Base-by-base conservation (phyloP, 2,329 filamentous ascomycete genomes). In the Sporothrix mexicana region DNA sequence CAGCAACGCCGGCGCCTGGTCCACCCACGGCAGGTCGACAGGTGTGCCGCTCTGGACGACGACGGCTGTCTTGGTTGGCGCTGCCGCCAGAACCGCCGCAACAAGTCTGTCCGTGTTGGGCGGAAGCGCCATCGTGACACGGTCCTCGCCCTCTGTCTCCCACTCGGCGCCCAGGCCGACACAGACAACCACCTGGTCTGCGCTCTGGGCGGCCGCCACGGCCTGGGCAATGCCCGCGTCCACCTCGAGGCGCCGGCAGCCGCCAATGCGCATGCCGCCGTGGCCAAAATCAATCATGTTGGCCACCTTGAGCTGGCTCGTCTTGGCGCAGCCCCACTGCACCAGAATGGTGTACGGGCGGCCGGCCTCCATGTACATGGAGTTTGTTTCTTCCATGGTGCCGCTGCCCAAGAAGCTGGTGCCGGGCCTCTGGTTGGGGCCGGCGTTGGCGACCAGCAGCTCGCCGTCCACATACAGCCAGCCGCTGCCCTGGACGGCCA, bases 11-110 rank as follows among this genome's bases (percentile, higher is more conserved):
- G 85, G 75, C 20, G 83, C 84, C 55, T 81, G 78, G 53, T 80
- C 74, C 4, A 81, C 80, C 86, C 86, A 88, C 1, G 86, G 86
- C 85, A 88, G 83, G 3, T 82, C 81, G 17, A 87, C 81, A 7
- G 88, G 88, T 0, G 88, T 88, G 57, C 88, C 89, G 7, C 86
- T 88, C 73, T 90, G 88, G 73, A 89, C 85, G 1, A 90, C 85
- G 7, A 91, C 83, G 6, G 85, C 85, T 7, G 88, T 85, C 53
- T 87, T 87, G 1, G 86, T 82, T 76, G 90, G 90, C 1, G 55
- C 55, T 0, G 80, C 87, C 0, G 83, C 83, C 41, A 87, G 81
- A 0, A 90, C 84, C 1, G 84, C 83, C 25, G 81, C 79, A 76
- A 90, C 87, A 6, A 77, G 74, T 15, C 72, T 66, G 72, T 77